Evolutionary conservation across 345 rosid genomes (phyloP), one percentile per base, ranked within the genome.

Genomic region (Pugionium cornutum): DNA sequence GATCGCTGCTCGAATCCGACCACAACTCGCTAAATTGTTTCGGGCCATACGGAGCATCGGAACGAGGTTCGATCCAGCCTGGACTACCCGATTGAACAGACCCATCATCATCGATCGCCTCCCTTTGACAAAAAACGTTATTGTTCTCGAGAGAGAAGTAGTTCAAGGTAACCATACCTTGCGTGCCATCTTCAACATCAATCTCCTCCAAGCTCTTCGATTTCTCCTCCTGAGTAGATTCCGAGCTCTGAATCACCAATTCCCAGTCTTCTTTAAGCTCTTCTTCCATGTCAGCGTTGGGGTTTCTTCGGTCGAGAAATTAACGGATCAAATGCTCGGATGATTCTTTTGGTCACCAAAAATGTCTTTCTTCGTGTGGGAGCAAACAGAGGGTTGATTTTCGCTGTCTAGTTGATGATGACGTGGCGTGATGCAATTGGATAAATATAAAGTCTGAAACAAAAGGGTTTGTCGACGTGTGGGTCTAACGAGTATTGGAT

Each of bases 1-100:
- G 84, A 76, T 92, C 97, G 72, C 92, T 90, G 18, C 89, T 81
- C 11, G 99, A 84, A 70, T 94, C 97, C 5, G 95, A 83, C 99
- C 96, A 94, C 44, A 83, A 76, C 73, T 79, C 99, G n/a, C 80
- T 81, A 9, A 73, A 49, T 66, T 76, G 80, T 73, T 73, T 81
- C 31, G 73, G 75, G 58, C 58, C 78, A 57, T 69, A 88, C 50
- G 77, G 70, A 69, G 74, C 71, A 30, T 79, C 94, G 2, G 75
- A 70, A 8, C 73, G 81, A 7, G 99, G 97, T 69, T 88, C 97
- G 64, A 90, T 82, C 97, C 96, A 94, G 33, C 96, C 89, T 32
- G 97, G 97, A 82, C 85, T 85, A 67, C 85, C 97, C 9, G 96
- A 86, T 58, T 78, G 87, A 47, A 77, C 78, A 53, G 89, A 82